Evolutionary conservation across 805 yeast genomes (phyloP).

Genomic region (Lipomyces sp.): DNA sequence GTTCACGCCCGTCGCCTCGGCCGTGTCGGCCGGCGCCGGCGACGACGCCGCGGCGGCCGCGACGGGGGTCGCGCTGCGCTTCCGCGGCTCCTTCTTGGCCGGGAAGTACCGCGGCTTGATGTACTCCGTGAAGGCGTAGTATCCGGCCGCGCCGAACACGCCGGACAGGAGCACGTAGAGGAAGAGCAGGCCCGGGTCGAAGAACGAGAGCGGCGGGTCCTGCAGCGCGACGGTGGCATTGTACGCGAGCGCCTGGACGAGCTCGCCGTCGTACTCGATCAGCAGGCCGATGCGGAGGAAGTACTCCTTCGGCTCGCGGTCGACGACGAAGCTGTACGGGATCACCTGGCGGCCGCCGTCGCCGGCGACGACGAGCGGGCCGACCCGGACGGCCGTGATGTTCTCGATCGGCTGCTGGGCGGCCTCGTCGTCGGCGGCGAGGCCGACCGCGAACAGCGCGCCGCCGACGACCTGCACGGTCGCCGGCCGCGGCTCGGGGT

Average conservation of each 20-base stretch:
- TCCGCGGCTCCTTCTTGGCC: slow-evolving; percentile 18
- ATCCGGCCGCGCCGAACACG: slow-evolving; percentile 23
- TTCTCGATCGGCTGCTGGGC: slow-evolving; percentile 15
- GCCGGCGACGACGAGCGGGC: slow-evolving; percentile 18
- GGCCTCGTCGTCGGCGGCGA: not conserved
- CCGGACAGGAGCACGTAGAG: slow-evolving; percentile 17
- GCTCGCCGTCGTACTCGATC: slow-evolving; percentile 26
- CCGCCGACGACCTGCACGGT: slow-evolving; percentile 27
- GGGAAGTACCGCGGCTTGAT: slow-evolving; percentile 21
- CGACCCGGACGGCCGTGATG: slow-evolving; percentile 26
- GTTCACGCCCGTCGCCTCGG: slow-evolving; percentile 30
- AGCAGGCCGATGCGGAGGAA: slow-evolving; percentile 21
- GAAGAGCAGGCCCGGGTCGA: slow-evolving; percentile 55
- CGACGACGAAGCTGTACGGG: slow-evolving; percentile 20
- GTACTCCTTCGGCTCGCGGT: slow-evolving; percentile 29
- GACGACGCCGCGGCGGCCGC: slow-evolving; percentile 13
- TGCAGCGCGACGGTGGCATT: slow-evolving; percentile 45
- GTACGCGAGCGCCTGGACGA: slow-evolving; percentile 22
- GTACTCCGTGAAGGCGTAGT: slow-evolving; percentile 13
- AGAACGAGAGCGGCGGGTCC: slow-evolving; percentile 65
- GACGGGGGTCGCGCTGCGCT: slow-evolving; percentile 21
- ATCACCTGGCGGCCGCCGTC: slow-evolving; percentile 6
- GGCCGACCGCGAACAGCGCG: slow-evolving; percentile 17
- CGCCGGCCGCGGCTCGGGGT: slow-evolving; percentile 30
- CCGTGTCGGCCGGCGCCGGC: slow-evolving; percentile 21